Evolutionary conservation across 78 protist genomes (phyloP), one percentile per base, ranked within the genome.

Genomic region (Goniomonas avonlea): DNA sequence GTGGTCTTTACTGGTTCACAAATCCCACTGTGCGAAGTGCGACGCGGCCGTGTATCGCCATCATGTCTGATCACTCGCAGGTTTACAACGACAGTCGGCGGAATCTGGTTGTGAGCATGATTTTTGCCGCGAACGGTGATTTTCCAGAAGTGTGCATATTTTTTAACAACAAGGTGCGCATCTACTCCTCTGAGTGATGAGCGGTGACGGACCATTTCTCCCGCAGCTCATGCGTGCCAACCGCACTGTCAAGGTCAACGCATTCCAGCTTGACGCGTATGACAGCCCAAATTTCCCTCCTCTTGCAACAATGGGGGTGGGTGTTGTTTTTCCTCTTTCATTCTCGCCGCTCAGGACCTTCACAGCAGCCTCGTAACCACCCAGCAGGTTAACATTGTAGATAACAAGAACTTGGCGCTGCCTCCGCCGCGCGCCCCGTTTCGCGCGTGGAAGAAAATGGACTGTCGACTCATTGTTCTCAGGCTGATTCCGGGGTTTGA

Each of bases 1-100:
- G 92, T 91, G 5, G 69, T 90, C 34, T n/a, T 90, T 23, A 90
- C 94, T 0, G 94, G 94, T 48, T 63, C 85, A 5, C 89, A 85
- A 27, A 77, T 85, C 56, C 98, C 98, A 9, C 48, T 94, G 59
- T 2, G 37, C 18, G 90, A 88, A n/a, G n/a, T n/a, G n/a, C n/a
- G n/a, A n/a, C n/a, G n/a, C n/a, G n/a, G n/a, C n/a, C n/a, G n/a
- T n/a, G n/a, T n/a, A n/a, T n/a, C n/a, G n/a, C n/a, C n/a, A n/a
- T n/a, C n/a, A n/a, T n/a, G n/a, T n/a, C n/a, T n/a, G n/a, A n/a
- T n/a, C n/a, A n/a, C n/a, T n/a, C n/a, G n/a, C n/a, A n/a, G 45
- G 29, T 39, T 17, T 79, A 13, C 53, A 80, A 39, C 41, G 94
- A 90, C 76, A 89, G 88, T 5, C 20, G 27, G 59, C 35, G 61